Conservation (phyloP, 768 basidiomycete genomes). For the Strobilomyces echinocephalus region DNA sequence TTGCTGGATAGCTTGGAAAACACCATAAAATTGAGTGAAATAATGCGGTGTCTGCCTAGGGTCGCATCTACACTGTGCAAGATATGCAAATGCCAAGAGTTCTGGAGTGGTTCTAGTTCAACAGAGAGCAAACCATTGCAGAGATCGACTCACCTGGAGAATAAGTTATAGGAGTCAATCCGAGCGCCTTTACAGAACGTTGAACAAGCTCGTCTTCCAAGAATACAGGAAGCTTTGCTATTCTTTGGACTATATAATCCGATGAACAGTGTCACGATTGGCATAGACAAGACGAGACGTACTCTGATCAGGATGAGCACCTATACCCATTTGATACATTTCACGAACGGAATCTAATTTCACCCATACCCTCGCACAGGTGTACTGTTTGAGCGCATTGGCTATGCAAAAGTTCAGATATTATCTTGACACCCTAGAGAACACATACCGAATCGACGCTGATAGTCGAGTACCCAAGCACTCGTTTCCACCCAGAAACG, state of each 20-base stretch:
- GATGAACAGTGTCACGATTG: conserved; percentile 2
- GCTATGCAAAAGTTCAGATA: conserved; percentile 32
- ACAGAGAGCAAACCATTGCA: background rate
- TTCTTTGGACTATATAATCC: conserved; percentile 46
- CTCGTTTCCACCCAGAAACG: conserved; percentile 77
- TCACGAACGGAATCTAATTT: conserved; percentile 58
- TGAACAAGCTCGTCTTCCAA: conserved; percentile 37
- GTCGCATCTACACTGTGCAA: conserved; percentile 79
- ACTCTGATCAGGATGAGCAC: conserved; percentile 79
- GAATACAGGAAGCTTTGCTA: conserved; percentile 41
- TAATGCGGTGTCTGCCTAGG: conserved; percentile 58
- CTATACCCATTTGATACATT: conserved; percentile 67
- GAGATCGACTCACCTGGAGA: conserved; percentile 47
- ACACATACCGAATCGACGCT: conserved; percentile 40
- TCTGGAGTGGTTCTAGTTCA: conserved; percentile 38
- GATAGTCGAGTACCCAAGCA: conserved; percentile 62
- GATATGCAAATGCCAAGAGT: conserved; percentile 70
- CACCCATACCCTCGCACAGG: conserved; percentile 41
- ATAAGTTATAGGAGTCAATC: conserved; percentile 63
- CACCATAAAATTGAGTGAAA: conserved; percentile 53
- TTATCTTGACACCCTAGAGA: conserved; percentile 5
- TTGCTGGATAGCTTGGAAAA: conserved; percentile 48
- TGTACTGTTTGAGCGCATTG: conserved; percentile 41
- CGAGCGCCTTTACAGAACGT: conserved; percentile 46
- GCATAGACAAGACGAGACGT: conserved; percentile 17